Percentiles rank a stretch among this genome's conserved stretches.
Conservation (phyloP, 2,329 filamentous ascomycete species). For the Clonostachys rhizophaga region DNA sequence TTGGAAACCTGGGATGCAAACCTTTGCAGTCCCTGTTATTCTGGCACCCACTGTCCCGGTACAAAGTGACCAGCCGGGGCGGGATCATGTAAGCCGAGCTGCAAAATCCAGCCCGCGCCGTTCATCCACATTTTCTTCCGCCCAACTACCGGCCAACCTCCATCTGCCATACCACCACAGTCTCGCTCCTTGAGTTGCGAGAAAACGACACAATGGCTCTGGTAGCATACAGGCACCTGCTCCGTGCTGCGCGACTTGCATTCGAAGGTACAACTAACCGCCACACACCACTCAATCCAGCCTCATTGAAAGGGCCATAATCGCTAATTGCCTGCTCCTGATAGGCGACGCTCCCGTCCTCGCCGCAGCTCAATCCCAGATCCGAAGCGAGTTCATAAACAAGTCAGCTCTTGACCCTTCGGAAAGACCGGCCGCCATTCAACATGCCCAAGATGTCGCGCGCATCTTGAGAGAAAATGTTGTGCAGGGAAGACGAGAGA, state of each 20-base stretch:
- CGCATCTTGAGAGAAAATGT: constrained; percentile 77
- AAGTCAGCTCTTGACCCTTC: constrained; percentile 55
- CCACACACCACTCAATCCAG: neutral
- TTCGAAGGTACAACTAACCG: constrained; percentile 63
- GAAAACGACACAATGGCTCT: constrained; percentile 50
- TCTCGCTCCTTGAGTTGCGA: no score
- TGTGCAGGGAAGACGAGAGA: constrained; percentile 69
- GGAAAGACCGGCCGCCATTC: constrained; percentile 57
- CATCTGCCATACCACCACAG: no score
- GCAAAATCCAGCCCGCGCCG: no score
- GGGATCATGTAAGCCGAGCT: no score
- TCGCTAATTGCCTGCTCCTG: neutral
- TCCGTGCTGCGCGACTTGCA: constrained; percentile 76
- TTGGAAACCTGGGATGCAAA: no score
- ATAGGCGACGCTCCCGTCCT: constrained; percentile 69
- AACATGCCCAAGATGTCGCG: constrained; percentile 79
- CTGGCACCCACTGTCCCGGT: no score
- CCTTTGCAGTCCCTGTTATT: no score
- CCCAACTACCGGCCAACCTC: no score
- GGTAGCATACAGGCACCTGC: constrained; percentile 73
- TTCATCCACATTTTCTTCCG: no score
- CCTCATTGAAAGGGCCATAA: neutral
- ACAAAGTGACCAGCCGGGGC: no score
- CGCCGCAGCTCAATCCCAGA: constrained; percentile 65
- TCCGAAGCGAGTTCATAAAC: constrained; percentile 68